Evolutionary conservation across 441 rosid species (phyloP), one percentile per base, ranked within the genome.

Genomic region (Erodium texanum): DNA sequence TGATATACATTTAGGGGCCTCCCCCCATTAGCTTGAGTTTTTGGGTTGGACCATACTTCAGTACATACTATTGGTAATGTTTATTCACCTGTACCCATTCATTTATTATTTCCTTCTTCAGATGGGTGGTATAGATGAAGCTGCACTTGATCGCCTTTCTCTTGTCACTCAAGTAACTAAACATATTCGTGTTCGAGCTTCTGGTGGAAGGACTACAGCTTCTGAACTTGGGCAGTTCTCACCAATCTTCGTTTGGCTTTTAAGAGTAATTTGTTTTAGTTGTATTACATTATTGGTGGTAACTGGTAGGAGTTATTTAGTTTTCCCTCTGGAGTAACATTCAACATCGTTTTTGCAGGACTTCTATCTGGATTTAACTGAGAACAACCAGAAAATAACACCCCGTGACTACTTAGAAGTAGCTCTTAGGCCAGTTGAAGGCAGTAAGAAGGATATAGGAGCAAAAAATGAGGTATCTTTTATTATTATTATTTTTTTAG

Each of bases 91-190:
- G 50, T 74, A 15, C n/a, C n/a, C n/a, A n/a, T 70, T 50, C 16
- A 59, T 74, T n/a, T 29, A 19, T 62, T 64, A 36, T 64, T 20
- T 65, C 19, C 68, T 11, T 68, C 11, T 23, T 68, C 76, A 94
- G 97, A 94, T 94, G 98, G 98, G 98, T 74, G 98, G 98, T 65
- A 94, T 94, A 70, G 99, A 94, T 76, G 99, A 92, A 84, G 85
- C 99, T 78, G 86, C 99, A 32, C 84, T 94, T 19, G 97, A 94
- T 82, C 91, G 93, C 18, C 98, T 94, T n/a, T 94, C 97, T 68
- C 98, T 92, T 76, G 99, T 94, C 71, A 94, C 99, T 69, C 90
- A 92, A 80, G 86, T 94, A 90, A 94, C 98, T 38, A 92, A 94
- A 75, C 98, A 94, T 80, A 92, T 94, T 79, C 90, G 93, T 65